Base-by-base conservation (phyloP, 2,329 filamentous ascomycete species). In the Hysterium pulicare region DNA sequence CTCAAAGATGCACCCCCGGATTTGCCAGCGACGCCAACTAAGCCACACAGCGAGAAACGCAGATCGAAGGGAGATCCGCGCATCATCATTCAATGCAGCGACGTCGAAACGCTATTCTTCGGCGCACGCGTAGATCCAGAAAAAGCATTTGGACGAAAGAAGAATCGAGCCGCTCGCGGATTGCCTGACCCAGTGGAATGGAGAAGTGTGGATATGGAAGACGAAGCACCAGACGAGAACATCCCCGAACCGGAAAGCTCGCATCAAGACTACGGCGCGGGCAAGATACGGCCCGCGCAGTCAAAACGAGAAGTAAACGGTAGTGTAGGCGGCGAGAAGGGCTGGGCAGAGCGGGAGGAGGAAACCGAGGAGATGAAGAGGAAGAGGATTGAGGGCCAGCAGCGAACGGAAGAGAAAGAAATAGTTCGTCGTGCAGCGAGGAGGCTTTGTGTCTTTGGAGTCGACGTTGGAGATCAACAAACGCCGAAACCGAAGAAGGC, bases 391-490 rank as follows among this genome's bases (percentile, higher is more conserved):
- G 69, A 77, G 40, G 77, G 77, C 0, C 70, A 78, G 55, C 68
- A 62, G 44, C 59, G 62, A 33, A 72, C 72, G 3, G 68, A 73
- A 44, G 69, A 74, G 57, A 64, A 75, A 19, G 82, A 86, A 57
- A 71, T 82, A 66, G 73, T 84, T 35, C 72, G 77, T 21, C 75
- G 76, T n/a, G 81, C 81, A 0, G 83, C 83, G 2, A 75, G 83
- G 51, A 71, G 81, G 17, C 75, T 74, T 2, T 77, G 77, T 43
- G 77, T 77, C 0, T 81, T 81, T 63, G 77, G 78, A 1, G 71
- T 79, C 23, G 41, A 54, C 1, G 57, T 65, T 2, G 47, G 59
- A 8, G 41, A 8, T 46, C 40, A 43, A n/a, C 10, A 13, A 32
- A 35, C 45, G 34, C 23, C 9, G 23, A 8, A 21, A 37, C 10